These are phyloP conservation scores for Penicillium occitanis DNA, from an alignment of 2,329 filamentous ascomycete genomes.

Conservation along the genomic window DNA sequence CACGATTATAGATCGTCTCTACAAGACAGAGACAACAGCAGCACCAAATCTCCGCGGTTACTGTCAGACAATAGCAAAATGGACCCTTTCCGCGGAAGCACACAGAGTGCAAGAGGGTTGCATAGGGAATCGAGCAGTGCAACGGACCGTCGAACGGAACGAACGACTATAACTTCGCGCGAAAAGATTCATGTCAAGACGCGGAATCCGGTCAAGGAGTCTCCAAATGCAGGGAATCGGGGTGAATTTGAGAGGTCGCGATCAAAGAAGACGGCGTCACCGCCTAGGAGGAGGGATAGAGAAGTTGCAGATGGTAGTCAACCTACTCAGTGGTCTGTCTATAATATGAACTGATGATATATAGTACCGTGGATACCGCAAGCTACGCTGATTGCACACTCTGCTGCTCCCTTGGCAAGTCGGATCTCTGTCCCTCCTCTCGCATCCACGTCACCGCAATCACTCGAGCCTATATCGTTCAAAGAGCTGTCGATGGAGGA, in stretches of 20 bases:
- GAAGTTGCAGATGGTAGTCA: conserved; percentile 31
- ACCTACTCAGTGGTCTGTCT: conserved; percentile 20
- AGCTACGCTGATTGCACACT: conserved; percentile 69
- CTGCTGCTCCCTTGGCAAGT: conserved; percentile 70
- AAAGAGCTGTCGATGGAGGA: conserved; percentile 71
- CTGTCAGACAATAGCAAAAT: conserved; percentile 27
- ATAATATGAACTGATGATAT: conserved; percentile 11
- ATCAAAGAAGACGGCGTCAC: conserved; percentile 32
- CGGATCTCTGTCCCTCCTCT: conserved; percentile 62
- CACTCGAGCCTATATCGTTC: conserved; percentile 67
- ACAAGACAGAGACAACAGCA: conserved; percentile 31
- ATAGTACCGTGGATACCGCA: conserved; percentile 71
- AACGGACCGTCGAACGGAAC: conserved; percentile 43
- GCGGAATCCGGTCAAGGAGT: conserved; percentile 57
- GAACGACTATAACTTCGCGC: conserved; percentile 57
- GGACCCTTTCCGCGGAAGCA: conserved; percentile 34
- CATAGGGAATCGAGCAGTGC: conserved; percentile 36
- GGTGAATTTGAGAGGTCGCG: conserved; percentile 38
- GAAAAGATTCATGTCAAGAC: conserved; percentile 62
- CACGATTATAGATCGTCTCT: conserved; percentile 8
- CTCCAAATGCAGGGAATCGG: conserved; percentile 33
- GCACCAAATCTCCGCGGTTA: conserved; percentile 33
- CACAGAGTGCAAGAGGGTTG: conserved; percentile 34
- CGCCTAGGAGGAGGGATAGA: conserved; percentile 36
- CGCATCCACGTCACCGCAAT: conserved; percentile 65